Base-by-base conservation (phyloP, 768 basidiomycete species). In the Phanerochaete sordida region DNA sequence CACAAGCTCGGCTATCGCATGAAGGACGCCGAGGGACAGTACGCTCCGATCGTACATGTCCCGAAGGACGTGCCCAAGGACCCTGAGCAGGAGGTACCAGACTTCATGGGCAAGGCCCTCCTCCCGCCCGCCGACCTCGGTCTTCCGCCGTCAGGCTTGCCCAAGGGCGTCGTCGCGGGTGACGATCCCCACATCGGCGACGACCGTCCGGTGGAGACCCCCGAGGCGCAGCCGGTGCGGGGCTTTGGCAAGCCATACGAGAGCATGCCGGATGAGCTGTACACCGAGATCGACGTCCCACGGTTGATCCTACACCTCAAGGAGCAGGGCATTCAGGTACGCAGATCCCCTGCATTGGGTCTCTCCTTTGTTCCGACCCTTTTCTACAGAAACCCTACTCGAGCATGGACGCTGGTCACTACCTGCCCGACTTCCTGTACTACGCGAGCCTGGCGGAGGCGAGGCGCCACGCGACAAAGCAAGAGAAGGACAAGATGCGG, bases 321-420 rank as follows among this genome's bases (percentile, higher is more conserved):
- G 68, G 74, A 75, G 58, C 75, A 73, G 28, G 82, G 84, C 1
- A 73, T 81, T 19, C 79, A 80, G 70, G 83, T 83, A 56, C 35
- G 77, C 68, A 15, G 48, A 37, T 30, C 28, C 30, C 15, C 35
- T 27, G 27, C 44, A 48, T 46, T 56, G 59, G 48, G 24, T 51
- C 50, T 58, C 27, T 45, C 39, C 33, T 45, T 26, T 15, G 15
- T 45, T n/a, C 56, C 58, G 43, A 62, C 44, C 27, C 21, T 16
- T 33, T 26, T 60, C 54, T 51, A 51, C 65, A 89, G 86, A 79
- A 85, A 73, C 84, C 89, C 23, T 84, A 86, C 68, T 80, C 85
- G 21, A 90, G 88, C 2, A 81, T 86, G 79, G 89, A 91, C 67
- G 85, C 88, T 16, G 89, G 88, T 0, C 86, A 88, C 69, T 91